Evolutionary conservation across 495 filamentous ascomycete genomes (phyloP), one percentile per base, ranked within the genome.

Genomic region (Tuber magnatum): DNA sequence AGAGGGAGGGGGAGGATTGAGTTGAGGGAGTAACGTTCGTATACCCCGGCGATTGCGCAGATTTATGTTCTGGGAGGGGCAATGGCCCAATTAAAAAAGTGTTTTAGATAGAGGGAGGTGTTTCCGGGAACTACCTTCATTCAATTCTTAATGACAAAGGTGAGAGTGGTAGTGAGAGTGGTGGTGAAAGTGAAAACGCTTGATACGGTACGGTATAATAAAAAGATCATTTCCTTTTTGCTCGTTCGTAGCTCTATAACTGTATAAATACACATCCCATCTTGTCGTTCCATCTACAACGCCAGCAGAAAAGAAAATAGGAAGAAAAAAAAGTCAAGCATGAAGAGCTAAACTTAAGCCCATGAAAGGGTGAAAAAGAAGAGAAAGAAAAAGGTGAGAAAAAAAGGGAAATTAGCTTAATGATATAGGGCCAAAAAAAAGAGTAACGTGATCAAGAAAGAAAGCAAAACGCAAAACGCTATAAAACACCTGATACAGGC

Each of bases 1-100:
- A 98, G 83, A 88, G 92, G 81, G 92, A 91, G 77, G 91, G 86
- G 87, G 71, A 87, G 83, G 87, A 40, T 35, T 43, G 46, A 71
- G n/a, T 18, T 6, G 24, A 28, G 24, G 8, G 35, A 51, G 24
- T 61, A 10, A 68, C 28, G 32, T 69, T 71, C 43, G n/a, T 44
- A n/a, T 44, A 35, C 16, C 69, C 20, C 24, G 41, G 39, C 65
- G 14, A 46, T 70, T 28, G 22, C 7, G 2, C 7, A 40, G 39
- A 7, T 40, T 40, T n/a, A n/a, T n/a, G n/a, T 40, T 40, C 39
- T 14, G 39, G 51, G 56, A n/a, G 39, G 32, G 20, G 71, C 71
- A 75, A 78, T 75, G 20, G 43, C 40, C 70, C 40, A 70, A 28
- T 56, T 22, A 14, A 71, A 71, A 20, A 35, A 72, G 68, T 32